These are phyloP conservation scores for Epichloe typhina DNA, from an alignment of 2,329 filamentous ascomycete species.

Conservation along the genomic window DNA sequence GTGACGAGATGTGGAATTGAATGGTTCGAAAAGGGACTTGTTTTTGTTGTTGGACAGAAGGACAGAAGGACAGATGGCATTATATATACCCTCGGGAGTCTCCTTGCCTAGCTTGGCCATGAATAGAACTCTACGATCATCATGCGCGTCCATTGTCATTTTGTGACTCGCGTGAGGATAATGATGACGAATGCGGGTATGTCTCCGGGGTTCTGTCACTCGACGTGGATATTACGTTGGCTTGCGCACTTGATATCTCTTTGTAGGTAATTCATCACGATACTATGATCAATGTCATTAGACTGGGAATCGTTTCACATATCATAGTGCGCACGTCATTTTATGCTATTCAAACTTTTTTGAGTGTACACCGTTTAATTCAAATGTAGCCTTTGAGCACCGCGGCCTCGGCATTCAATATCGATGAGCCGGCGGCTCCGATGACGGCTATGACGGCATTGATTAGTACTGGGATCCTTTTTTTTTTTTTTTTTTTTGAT, in stretches of 20 bases:
- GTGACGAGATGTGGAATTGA: not conserved
- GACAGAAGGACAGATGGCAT: not conserved
- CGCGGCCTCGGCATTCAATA: constrained; percentile 86
- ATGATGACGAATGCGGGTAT: no score
- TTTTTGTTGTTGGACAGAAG: no score
- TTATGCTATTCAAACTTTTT: not conserved
- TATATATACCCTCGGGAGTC: not conserved
- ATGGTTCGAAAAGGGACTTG: no score
- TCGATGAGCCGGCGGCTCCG: constrained; percentile 89
- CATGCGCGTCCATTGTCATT: no score
- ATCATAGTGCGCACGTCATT: no score
- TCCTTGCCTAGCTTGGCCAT: not conserved
- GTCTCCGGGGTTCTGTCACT: no score
- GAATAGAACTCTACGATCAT: not conserved
- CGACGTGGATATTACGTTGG: no score
- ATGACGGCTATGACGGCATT: constrained; percentile 53
- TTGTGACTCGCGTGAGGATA: no score
- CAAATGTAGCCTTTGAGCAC: constrained; percentile 78
- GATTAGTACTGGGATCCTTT: not conserved
- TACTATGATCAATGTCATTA: no score
- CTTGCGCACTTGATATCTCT: no score
- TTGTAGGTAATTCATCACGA: no score
- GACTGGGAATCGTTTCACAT: no score
- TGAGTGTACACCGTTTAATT: constrained; percentile 3
- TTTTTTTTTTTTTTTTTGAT: not conserved